These are phyloP conservation scores for Sugiyamaella sp. DNA, from an alignment of 1,139 yeast genomes.

Conservation along the genomic window DNA sequence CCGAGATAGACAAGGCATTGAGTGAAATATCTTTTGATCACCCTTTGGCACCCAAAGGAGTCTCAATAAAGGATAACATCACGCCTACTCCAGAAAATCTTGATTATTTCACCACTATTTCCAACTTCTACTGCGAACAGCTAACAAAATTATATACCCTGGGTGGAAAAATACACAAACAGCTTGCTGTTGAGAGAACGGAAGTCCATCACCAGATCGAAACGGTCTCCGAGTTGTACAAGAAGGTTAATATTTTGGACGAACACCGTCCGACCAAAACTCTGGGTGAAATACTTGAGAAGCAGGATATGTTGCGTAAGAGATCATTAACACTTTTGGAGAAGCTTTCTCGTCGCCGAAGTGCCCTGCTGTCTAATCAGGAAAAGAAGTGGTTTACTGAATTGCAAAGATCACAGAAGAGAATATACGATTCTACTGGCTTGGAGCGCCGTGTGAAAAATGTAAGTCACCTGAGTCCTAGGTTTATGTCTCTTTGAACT, in stretches of 20 bases:
- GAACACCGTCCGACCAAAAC: constrained; percentile 16
- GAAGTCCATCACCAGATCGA: constrained; percentile 47
- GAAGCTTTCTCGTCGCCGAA: constrained; percentile 35
- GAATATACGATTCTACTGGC: constrained; percentile 28
- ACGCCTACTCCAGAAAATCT: constrained; percentile 32
- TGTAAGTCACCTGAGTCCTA: constrained; percentile 19
- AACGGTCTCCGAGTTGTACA: constrained; percentile 27
- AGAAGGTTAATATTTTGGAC: neutral
- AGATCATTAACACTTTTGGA: constrained; percentile 42
- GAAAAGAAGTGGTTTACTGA: constrained; percentile 53
- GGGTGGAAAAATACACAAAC: constrained; percentile 40
- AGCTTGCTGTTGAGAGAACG: constrained; percentile 41
- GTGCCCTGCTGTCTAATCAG: constrained; percentile 43
- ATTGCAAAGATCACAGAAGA: constrained; percentile 39
- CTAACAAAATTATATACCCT: constrained; percentile 37
- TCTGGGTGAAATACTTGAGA: constrained; percentile 31
- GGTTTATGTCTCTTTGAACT: neutral
- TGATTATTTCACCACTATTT: constrained; percentile 34
- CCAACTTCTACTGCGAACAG: constrained; percentile 35
- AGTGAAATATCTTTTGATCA: constrained; percentile 1
- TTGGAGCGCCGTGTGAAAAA: constrained; percentile 31
- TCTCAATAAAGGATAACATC: constrained; percentile 15
- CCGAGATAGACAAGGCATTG: neutral
- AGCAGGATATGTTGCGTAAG: constrained; percentile 41
- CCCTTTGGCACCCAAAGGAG: constrained; percentile 8